A percentile compares a stretch with the other conserved stretches of the same genome.
phyloP scores from a whole-genome alignment of 176 grass and related monocot species.

The Pharus latifolius region DNA sequence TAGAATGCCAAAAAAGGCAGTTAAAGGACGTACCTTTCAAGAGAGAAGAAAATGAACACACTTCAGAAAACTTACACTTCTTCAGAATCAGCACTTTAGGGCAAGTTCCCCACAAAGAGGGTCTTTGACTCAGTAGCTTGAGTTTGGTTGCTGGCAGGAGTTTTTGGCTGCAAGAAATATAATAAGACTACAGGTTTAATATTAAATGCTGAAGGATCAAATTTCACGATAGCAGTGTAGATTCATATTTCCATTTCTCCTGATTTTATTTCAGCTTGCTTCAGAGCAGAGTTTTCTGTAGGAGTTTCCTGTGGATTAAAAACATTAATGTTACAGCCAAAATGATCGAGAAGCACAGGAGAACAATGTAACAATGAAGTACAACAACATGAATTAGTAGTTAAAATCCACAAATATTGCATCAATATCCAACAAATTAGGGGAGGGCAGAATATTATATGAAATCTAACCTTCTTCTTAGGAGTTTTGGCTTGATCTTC shows the following conservation, averaged over 20 bases:
- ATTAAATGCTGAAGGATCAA: not conserved
- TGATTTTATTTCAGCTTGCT: not conserved
- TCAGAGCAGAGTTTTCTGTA: not conserved
- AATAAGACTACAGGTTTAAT: not conserved
- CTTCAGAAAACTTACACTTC: slow-evolving; percentile 46
- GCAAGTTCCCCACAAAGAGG: slow-evolving; percentile 57
- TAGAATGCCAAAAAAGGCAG: not conserved
- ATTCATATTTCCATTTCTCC: slow-evolving; percentile 28
- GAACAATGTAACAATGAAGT: not conserved
- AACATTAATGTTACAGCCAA: not conserved
- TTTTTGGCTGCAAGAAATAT: slow-evolving; percentile 33
- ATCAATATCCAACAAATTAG: not conserved
- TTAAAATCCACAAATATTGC: not conserved
- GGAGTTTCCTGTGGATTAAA: slow-evolving; percentile 15
- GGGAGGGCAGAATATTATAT: too few species aligned
- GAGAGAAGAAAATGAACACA: not conserved
- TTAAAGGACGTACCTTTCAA: not conserved
- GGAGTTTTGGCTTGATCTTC: slow-evolving; percentile 25
- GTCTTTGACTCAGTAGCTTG: slow-evolving; percentile 40
- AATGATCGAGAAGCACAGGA: not conserved
- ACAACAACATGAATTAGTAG: not conserved
- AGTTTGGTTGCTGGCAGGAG: slow-evolving; percentile 32
- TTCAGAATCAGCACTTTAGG: slow-evolving; percentile 26
- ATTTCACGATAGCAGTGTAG: not conserved
- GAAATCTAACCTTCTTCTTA: slow-evolving; percentile 19